Conservation (phyloP, 1,284 basidiomycete genomes). For the Marasmius sp. region DNA sequence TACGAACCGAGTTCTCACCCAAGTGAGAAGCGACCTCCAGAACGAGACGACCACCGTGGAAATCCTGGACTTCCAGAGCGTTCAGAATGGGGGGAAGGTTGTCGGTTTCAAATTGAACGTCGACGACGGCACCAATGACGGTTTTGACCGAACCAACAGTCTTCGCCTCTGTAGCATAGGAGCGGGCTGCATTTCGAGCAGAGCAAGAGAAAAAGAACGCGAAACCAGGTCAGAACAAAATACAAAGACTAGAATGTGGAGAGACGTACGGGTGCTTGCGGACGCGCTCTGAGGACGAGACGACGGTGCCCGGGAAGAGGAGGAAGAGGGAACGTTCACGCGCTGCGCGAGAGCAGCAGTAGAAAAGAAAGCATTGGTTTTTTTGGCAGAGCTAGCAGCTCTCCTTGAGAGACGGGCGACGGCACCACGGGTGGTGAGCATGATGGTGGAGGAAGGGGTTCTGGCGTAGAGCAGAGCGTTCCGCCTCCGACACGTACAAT, state of each 20-base stretch:
- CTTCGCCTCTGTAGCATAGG: conserved; percentile 90
- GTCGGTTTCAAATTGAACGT: conserved; percentile 92
- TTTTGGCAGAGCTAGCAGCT: conserved; percentile 71
- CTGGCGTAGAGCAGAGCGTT: not conserved
- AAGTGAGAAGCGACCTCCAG: conserved; percentile 97
- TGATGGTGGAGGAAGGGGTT: conserved; percentile 33
- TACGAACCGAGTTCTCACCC: conserved; percentile 97
- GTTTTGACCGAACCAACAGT: conserved; percentile 84
- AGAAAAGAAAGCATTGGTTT: conserved; percentile 76
- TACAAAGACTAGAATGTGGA: conserved; percentile 16
- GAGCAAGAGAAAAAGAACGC: not conserved
- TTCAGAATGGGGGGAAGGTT: conserved; percentile 96
- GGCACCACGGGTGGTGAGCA: conserved; percentile 82
- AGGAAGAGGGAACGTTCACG: conserved; percentile 32
- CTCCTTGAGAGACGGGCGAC: conserved; percentile 78
- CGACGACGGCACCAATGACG: conserved; percentile 98
- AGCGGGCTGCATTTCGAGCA: conserved; percentile 57
- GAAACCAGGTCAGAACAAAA: conserved; percentile 8
- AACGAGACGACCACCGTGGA: conserved; percentile 90
- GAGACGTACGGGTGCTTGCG: conserved; percentile 41
- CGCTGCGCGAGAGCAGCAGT: conserved; percentile 56
- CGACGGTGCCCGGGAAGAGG: conserved; percentile 16
- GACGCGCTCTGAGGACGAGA: conserved; percentile 46
- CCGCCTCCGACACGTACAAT: not conserved
- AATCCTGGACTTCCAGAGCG: conserved; percentile 95